Conservation (phyloP, 129 eudicot genomes). For the Tanacetum coccineum region DNA sequence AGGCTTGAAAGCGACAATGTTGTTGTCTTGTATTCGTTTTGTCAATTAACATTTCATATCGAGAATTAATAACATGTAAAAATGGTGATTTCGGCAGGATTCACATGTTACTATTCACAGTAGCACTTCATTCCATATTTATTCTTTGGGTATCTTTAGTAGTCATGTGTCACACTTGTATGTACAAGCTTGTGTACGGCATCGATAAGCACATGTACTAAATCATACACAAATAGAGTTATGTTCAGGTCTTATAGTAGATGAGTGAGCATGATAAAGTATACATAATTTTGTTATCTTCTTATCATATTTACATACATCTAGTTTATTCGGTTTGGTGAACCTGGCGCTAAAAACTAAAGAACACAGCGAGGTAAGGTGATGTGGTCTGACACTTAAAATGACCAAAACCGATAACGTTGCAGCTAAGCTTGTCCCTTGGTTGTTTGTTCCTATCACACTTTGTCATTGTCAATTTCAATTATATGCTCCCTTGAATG, state of each 20-base stretch:
- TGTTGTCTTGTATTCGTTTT: conserved; percentile 12
- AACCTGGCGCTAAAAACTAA: neutral
- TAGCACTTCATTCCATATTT: neutral
- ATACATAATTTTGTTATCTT: neutral
- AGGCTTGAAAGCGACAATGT: conserved; percentile 10
- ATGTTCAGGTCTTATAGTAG: neutral
- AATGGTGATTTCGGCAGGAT: conserved; percentile 3
- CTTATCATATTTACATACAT: neutral
- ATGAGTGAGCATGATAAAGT: too few relatives aligned
- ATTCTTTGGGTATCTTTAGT: neutral
- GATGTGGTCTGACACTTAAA: neutral
- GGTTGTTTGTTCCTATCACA: conserved; percentile 20
- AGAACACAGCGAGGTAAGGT: neutral
- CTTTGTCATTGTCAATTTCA: conserved; percentile 27
- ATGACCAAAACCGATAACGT: conserved; percentile 5
- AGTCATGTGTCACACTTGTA: neutral
- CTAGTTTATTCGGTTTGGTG: neutral
- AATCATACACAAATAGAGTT: neutral
- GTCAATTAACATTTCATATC: conserved; percentile 9
- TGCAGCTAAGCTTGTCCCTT: conserved; percentile 1
- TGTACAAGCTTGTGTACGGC: neutral
- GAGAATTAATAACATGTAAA: neutral
- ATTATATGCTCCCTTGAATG: conserved; percentile 26
- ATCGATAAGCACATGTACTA: neutral
- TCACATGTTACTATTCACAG: neutral